Evolutionary conservation across 2,329 filamentous ascomycete genomes (phyloP), one percentile per base, ranked within the genome.

Genomic region (Colletotrichum liaoningense): DNA sequence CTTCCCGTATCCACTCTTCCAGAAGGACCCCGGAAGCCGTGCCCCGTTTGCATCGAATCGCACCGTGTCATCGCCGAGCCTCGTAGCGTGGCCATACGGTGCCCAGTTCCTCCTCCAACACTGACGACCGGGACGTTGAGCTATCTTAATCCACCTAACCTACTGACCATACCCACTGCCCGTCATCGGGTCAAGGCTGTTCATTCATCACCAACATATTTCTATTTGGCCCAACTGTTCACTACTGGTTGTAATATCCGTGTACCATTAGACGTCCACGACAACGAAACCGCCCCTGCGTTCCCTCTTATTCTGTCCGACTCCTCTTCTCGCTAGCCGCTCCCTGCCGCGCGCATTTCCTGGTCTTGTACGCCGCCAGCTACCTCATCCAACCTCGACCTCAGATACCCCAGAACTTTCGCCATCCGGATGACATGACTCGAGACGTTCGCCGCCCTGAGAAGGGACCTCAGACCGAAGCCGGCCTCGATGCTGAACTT

Each of bases 381-480:
- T 67, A 35, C 42, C 42, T 49, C 42, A 42, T 46, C 49, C 58
- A 62, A 73, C 56, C 58, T 66, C 63, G 74, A 69, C 64, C 54
- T 59, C 65, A 62, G 12, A 67, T 63, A 52, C 38, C 28, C 66
- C 52, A 73, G 24, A 60, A n/a, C 70, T 42, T 19, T 24, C 46
- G 75, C 77, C 73, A 57, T 46, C 75, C 73, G 74, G 71, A 84
- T 87, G 86, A 81, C 81, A 89, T 89, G 87, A 87, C 86, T 82
- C 84, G 83, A 81, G 86, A 88, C 78, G 79, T 82, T 55, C 77
- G 77, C 75, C 80, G 81, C 78, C 79, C 79, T 77, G 79, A 76
- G 75, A 80, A 81, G 66, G 79, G 79, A 69, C 78, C 79, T 76
- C 78, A 76, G 71, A 76, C 77, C 76, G 78, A 79, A 78, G 75